Evolutionary conservation across 257 asterid species (phyloP).

Genomic region (Solanum appendiculatum): DNA sequence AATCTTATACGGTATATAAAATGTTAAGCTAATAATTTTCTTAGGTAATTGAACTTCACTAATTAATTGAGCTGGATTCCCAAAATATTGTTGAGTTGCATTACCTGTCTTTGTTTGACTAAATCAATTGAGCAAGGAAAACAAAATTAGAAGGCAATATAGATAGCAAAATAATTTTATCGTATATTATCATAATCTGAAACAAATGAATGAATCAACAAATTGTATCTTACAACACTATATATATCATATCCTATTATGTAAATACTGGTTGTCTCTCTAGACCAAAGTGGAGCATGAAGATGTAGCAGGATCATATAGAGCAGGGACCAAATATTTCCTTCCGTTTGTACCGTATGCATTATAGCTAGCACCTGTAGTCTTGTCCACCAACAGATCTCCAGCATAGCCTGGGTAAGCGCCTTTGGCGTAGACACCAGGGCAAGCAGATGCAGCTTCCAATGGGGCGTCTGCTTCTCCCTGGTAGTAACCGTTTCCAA

Average conservation of each 20-base stretch:
- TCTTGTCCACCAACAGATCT: conserved; percentile 33
- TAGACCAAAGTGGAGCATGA: conserved; percentile 38
- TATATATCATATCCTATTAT: not conserved
- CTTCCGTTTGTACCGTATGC: conserved; percentile 33
- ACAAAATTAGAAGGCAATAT: not conserved
- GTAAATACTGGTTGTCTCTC: not conserved
- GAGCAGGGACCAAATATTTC: conserved; percentile 41
- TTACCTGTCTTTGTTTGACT: not conserved
- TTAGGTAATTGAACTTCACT: not conserved
- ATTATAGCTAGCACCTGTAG: conserved; percentile 55
- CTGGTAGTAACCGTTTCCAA: conserved; percentile 42
- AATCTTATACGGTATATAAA: not conserved
- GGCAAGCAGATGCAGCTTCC: conserved; percentile 57
- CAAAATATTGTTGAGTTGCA: not conserved
- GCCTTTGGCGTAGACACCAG: conserved; percentile 41
- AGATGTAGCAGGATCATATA: conserved; percentile 37
- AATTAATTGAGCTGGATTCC: not conserved
- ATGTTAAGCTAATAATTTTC: not conserved
- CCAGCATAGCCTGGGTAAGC: conserved; percentile 67
- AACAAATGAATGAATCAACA: not conserved
- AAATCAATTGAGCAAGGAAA: not conserved
- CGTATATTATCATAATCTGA: not conserved
- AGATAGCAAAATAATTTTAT: not conserved
- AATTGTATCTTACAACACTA: not conserved
- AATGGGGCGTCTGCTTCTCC: conserved; percentile 44